phyloP scores from a whole-genome alignment of 2,329 filamentous ascomycete genomes.

The Penicillium sp. region DNA sequence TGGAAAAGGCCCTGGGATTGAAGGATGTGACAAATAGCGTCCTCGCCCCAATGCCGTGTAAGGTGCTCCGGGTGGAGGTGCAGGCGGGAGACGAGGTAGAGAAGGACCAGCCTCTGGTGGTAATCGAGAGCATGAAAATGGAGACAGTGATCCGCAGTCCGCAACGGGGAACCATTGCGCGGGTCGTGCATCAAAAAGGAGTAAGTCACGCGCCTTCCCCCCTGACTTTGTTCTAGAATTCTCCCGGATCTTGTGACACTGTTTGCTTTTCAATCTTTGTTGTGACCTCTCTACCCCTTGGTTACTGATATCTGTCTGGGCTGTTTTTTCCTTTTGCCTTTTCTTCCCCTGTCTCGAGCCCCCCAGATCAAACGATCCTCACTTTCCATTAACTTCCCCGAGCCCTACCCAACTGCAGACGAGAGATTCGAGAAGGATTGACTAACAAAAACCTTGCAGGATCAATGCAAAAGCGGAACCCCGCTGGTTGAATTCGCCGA shows the following conservation, averaged over 20 bases:
- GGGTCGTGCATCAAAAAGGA: constrained; percentile 71
- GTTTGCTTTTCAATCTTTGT: not conserved
- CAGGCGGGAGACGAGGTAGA: constrained; percentile 75
- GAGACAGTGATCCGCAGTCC: constrained; percentile 79
- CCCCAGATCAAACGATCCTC: too few species aligned
- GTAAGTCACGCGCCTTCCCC: constrained; percentile 50
- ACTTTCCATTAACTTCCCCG: not conserved
- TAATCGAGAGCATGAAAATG: constrained; percentile 93
- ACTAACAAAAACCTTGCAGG: constrained; percentile 48
- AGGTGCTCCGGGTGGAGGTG: constrained; percentile 87
- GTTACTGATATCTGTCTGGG: not conserved
- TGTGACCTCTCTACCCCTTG: not conserved
- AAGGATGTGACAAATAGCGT: constrained; percentile 81
- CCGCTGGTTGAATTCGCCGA: constrained; percentile 69
- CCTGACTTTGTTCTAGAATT: constrained; percentile 8
- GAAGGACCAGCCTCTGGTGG: constrained; percentile 83
- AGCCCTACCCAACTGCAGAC: not conserved
- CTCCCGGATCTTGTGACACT: constrained; percentile 4
- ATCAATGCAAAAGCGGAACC: constrained; percentile 76
- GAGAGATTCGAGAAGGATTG: not conserved
- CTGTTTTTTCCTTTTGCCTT: too few species aligned
- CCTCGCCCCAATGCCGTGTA: constrained; percentile 94
- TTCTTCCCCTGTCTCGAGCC: not conserved
- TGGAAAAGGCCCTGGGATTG: constrained; percentile 79
- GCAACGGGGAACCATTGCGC: constrained; percentile 68